Conservation (phyloP, 805 yeast species). For the Kodamaea kakaduensis region DNA sequence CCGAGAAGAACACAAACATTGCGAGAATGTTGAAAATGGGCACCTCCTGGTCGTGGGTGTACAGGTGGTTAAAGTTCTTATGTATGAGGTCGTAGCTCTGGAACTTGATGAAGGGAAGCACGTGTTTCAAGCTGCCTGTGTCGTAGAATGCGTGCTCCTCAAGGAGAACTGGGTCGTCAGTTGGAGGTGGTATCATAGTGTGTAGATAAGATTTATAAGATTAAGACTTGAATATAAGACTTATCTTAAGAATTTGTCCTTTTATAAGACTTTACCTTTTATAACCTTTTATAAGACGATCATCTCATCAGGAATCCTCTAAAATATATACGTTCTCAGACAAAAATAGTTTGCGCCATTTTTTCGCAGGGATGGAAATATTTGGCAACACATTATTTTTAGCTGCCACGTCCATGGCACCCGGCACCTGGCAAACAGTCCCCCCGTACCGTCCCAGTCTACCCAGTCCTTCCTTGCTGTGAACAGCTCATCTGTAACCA, state of each 20-base stretch:
- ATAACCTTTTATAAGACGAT: too few species aligned
- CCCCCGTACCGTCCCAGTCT: too few species aligned
- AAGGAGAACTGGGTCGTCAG: constrained; percentile 16
- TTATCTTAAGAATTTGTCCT: neutral
- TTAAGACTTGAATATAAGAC: neutral
- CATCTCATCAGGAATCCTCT: too few species aligned
- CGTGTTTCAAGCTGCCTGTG: constrained; percentile 23
- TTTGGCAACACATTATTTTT: too few species aligned
- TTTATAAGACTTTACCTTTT: too few species aligned
- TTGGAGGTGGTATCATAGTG: constrained; percentile 19
- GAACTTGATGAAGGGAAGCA: constrained; percentile 20
- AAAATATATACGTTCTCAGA: too few species aligned
- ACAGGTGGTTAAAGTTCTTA: constrained; percentile 7
- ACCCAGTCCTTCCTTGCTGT: too few species aligned
- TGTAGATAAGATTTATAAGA: neutral
- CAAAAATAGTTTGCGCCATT: too few species aligned
- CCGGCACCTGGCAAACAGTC: too few species aligned
- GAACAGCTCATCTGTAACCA: too few species aligned
- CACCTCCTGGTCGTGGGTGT: constrained; percentile 4
- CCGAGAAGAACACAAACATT: neutral
- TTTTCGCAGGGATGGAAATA: too few species aligned
- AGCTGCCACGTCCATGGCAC: too few species aligned
- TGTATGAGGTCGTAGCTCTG: constrained; percentile 19
- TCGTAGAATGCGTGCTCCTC: constrained; percentile 29
- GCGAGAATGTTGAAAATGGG: constrained; percentile 1